Conservation (phyloP, 2,329 filamentous ascomycete species). For the Xylaria sp. region DNA sequence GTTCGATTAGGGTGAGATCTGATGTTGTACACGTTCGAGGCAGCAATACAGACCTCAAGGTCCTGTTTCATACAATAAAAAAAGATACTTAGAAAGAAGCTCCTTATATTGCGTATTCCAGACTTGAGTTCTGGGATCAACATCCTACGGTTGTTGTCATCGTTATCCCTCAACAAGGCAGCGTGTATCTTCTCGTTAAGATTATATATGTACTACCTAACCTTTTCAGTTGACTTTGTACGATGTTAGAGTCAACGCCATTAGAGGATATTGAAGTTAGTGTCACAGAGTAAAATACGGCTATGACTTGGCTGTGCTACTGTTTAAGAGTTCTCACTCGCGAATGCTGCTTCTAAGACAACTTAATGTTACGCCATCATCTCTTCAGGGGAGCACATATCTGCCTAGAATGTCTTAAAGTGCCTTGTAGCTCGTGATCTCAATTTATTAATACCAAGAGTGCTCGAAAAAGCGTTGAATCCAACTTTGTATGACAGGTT, state of each 20-base stretch:
- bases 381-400: background rate
- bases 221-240: background rate
- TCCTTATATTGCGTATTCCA: too few species aligned
- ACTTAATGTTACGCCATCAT: background rate
- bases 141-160: too few species aligned
- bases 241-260: background rate
- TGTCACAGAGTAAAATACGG: background rate
- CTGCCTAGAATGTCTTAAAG: too few species aligned
- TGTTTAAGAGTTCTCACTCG: background rate
- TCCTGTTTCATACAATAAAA: background rate
- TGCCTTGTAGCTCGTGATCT: background rate
- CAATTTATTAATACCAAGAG: background rate
- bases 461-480: background rate
- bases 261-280: background rate
- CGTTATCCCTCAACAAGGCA: too few species aligned
- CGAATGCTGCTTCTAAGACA: background rate
- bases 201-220: background rate
- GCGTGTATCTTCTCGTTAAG: background rate
- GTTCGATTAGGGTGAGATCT: background rate
- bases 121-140: too few species aligned
- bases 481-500: background rate
- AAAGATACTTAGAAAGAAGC: too few species aligned
- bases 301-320: background rate
- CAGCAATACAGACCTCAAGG: background rate
- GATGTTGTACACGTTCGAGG: conserved; percentile 8